Base-by-base conservation (phyloP, 1,284 basidiomycete species). In the Sanghuangporus weigelae region DNA sequence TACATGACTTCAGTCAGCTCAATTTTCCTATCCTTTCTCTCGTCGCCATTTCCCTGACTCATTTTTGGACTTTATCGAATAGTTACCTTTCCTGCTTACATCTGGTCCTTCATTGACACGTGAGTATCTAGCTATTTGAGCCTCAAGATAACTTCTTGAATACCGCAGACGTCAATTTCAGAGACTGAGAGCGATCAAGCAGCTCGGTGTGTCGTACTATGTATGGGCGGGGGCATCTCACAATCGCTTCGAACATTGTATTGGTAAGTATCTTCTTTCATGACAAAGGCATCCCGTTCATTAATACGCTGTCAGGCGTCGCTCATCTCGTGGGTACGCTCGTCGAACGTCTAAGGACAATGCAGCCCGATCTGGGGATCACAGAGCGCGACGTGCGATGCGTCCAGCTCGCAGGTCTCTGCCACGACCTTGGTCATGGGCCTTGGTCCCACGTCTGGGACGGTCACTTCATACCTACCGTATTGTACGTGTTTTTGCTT, bases 361-460 rank as follows among this genome's bases (percentile, higher is more conserved):
- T 74, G 4, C 90, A 93, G 68, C 84, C 84, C 0, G 77, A 83
- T 10, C 79, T 93, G 0, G 74, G 73, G 0, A 90, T 92, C 66
- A 85, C 84, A 0, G 79, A 86, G 19, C 78, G 87, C 35, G 89
- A 91, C 64, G 76, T 89, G 8, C 77, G 79, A 40, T 90, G 87
- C 63, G 86, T 90, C 0, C 82, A 86, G 53, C 77, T 90, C 19
- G 89, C 89, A 0, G 89, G 86, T 0, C 77, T 90, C 2, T 89
- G 87, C 66, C 88, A 90, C 70, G 87, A 90, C 69, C 78, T 90
- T 1, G 87, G 87, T 0, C 87, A 90, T 68, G 88, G 89, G 0
- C 89, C 89, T 0, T 90, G 86, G 84, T 84, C 81, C 68, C 88
- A 90, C 71, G 85, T 90, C 1, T 90, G 86, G 84, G 88, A 90